Conservation (phyloP, 306 rosid species). For the Acacia acuminata region DNA sequence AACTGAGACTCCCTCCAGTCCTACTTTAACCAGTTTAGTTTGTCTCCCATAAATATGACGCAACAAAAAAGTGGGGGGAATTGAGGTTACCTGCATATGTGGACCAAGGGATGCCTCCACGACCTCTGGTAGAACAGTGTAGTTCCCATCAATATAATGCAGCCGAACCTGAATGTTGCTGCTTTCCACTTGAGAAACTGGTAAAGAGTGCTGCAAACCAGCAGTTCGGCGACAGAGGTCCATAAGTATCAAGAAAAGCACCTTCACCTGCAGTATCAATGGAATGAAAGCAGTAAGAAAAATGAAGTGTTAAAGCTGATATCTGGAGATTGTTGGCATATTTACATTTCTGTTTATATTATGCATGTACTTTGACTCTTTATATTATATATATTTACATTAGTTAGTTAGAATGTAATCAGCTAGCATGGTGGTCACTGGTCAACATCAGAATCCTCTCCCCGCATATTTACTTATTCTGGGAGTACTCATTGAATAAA, state of each 20-base stretch:
- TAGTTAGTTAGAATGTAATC: neutral
- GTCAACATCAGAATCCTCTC: neutral
- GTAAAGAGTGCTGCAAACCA: conserved; percentile 72
- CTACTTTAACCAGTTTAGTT: conserved; percentile 5
- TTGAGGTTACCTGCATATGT: conserved; percentile 79
- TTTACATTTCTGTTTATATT: neutral
- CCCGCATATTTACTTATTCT: neutral
- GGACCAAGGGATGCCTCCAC: conserved; percentile 95
- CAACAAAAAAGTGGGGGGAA: conserved; percentile 3
- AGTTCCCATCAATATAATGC: conserved; percentile 94
- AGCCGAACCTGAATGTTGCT: conserved; percentile 84
- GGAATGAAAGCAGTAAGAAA: conserved; percentile 5
- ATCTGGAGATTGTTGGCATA: neutral
- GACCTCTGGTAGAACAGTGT: conserved; percentile 91
- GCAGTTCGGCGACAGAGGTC: conserved; percentile 89
- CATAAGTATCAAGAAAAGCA: conserved; percentile 83
- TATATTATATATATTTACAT: neutral
- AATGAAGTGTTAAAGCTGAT: neutral
- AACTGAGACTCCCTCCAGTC: neutral
- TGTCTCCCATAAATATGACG: conserved; percentile 16
- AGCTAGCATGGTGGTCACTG: neutral
- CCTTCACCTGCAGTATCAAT: conserved; percentile 69
- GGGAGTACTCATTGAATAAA: neutral
- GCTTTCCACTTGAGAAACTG: conserved; percentile 93
- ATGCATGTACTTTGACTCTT: neutral